Evolutionary conservation across 257 asterid genomes (phyloP).

Genomic region (Solanum lycopersicoides): DNA sequence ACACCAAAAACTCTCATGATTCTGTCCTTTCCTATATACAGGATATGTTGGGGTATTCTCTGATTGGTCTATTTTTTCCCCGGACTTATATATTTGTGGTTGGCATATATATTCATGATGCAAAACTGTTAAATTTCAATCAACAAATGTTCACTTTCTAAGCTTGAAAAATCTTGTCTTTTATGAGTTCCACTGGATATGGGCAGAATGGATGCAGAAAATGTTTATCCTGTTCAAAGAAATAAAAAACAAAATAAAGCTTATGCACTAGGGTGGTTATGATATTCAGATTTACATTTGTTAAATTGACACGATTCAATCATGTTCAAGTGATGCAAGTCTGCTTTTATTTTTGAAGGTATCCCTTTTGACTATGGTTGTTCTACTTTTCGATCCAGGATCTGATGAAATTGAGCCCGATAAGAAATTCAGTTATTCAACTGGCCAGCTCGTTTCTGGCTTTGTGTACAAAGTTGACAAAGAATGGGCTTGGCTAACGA

Average conservation of each 20-base stretch:
- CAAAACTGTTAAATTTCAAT: not conserved
- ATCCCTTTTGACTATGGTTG: not conserved
- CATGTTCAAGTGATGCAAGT: not conserved
- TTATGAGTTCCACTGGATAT: not conserved
- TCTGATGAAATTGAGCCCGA: slow-evolving; percentile 21
- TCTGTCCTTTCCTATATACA: not conserved
- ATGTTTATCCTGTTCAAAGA: not conserved
- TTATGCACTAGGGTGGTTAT: not conserved
- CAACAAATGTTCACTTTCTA: not conserved
- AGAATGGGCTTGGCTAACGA: slow-evolving; percentile 72
- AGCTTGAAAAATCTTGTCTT: not conserved
- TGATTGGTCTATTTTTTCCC: not conserved
- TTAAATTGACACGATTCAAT: not conserved
- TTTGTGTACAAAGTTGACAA: slow-evolving; percentile 71
- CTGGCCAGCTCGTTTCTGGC: slow-evolving; percentile 66
- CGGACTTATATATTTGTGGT: not conserved
- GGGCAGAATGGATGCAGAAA: not conserved
- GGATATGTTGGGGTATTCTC: not conserved
- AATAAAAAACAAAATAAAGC: not conserved
- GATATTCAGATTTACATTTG: not conserved
- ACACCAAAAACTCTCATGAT: not conserved
- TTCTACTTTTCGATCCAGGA: slow-evolving; percentile 35
- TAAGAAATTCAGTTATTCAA: slow-evolving; percentile 42
- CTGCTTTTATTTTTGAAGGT: not conserved
- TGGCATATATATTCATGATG: not conserved